Evolutionary conservation across 139 green algal genomes (phyloP), one percentile per base, ranked within the genome.

Genomic region (Dunaliella sp.): DNA sequence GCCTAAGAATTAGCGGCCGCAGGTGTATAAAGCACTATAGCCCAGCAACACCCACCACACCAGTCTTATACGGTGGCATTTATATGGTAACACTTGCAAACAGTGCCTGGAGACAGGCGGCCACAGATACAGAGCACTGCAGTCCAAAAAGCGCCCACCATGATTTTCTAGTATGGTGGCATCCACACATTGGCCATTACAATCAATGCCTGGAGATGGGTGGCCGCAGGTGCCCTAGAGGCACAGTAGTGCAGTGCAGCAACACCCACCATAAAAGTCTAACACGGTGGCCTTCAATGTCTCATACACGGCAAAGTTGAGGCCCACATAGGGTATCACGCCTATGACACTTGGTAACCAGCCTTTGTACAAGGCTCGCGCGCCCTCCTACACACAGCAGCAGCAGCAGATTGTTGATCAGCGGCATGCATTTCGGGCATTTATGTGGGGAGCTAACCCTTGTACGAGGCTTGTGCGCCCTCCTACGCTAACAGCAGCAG

Each of bases 221-320:
- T n/a, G n/a, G n/a, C n/a, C n/a, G n/a, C n/a, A n/a, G n/a, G n/a
- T n/a, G n/a, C n/a, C n/a, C n/a, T n/a, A n/a, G n/a, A n/a, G n/a
- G n/a, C n/a, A n/a, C n/a, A n/a, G n/a, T n/a, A 48, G 30, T 34
- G 7, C 28, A 83, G 24, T 1, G 72, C 76, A 83, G 38, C 59
- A 38, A n/a, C 48, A 48, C 72, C 25, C 86, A 95, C 94, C 94
- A 81, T 97, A 95, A n/a, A 91, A 83, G 79, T 94, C 91, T 12
- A 97, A 79, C 31, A 96, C 84, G 83, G 89, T 84, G 65, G 95
- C 96, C 88, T 99, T 99, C 21, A 97, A 83, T 1, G 97, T 98
- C 91, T 98, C 97, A 86, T 99, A 99, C 1, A 99, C 97, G 0
- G 93, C 95, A 91, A 99, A 99, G 88, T 99, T 99, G 82, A 99